Evolutionary conservation across 768 basidiomycete species (phyloP), one percentile per base, ranked within the genome.

Genomic region (Suillus americanus): DNA sequence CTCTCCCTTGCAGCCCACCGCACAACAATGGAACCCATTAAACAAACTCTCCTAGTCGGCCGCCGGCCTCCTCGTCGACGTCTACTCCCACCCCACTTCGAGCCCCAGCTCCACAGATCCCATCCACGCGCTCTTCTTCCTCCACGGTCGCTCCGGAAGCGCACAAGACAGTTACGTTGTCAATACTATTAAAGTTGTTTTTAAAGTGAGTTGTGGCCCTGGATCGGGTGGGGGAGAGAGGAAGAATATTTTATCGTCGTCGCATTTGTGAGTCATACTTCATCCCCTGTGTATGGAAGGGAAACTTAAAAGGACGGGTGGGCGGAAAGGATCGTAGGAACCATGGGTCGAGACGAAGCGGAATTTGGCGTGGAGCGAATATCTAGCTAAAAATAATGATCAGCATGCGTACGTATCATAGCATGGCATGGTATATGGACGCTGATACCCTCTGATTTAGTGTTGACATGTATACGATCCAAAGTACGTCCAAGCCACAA

Each of bases 391-490:
- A 55, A 69, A 65, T 38, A 75, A 75, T 16, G 67, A 70, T 40
- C 67, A 65, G 0, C 74, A 75, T 59, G 74, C 75, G 74, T 77
- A 35, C 68, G 75, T 74, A 0, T 23, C 10, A 3, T 43, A 20
- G 5, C 5, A 40, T 40, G 38, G 37, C 12, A 40, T 40, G 38
- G 13, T 10, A 40, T 40, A 14, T 40, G 14, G 30, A 20, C 23
- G 33, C 60, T 68, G 62, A 74, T 43, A 33, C 5, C 5, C 13
- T 14, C 14, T 40, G 38, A 40, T 40, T 38, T 38, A 38, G 38
- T 38, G 46, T 72, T 38, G 74, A 75, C 53, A 75, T 75, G 74
- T 75, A 75, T 51, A 65, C 72, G 33, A 75, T 72, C 67, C 74
- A 75, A 64, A 72, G 74, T 75, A 67, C 30, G 69, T 67, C 23